Conservation (phyloP, 2,329 filamentous ascomycete genomes). For the Camptophora hylomeconis region DNA sequence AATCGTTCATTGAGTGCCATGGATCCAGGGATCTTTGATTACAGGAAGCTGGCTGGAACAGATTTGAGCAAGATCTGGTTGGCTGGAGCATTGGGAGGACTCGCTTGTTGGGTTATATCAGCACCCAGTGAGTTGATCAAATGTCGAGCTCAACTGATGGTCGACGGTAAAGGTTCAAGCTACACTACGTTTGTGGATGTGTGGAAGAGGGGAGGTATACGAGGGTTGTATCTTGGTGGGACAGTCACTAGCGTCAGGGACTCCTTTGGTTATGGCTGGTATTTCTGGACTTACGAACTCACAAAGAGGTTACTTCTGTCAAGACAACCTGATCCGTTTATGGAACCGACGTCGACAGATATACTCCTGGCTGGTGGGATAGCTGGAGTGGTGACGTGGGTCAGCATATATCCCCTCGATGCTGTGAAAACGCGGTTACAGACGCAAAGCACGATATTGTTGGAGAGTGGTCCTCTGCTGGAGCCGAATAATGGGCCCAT, state of each 20-base stretch:
- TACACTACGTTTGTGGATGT: slow-evolving; percentile 53
- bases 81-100: slow-evolving; percentile 67
- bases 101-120: slow-evolving; percentile 75
- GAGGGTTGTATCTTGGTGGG: slow-evolving; percentile 71
- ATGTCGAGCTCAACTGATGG: slow-evolving; percentile 65
- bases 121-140: slow-evolving; percentile 86
- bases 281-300: slow-evolving; percentile 88
- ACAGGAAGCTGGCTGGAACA: slow-evolving; percentile 29
- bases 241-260: slow-evolving; percentile 70
- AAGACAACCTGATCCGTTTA: slow-evolving; percentile 17
- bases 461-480: slow-evolving; percentile 8
- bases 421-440: slow-evolving; percentile 90
- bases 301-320: slow-evolving; percentile 46
- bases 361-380: slow-evolving; percentile 73
- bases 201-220: slow-evolving; percentile 43
- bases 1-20: slow-evolving; percentile 65
- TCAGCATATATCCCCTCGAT: slow-evolving; percentile 79
- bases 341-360: slow-evolving; percentile 38
- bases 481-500: slow-evolving; percentile 16
- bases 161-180: slow-evolving; percentile 37
- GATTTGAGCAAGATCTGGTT: slow-evolving; percentile 58
- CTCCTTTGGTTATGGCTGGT: slow-evolving; percentile 90
- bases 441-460: slow-evolving; percentile 39
- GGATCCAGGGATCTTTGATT: slow-evolving; percentile 27
- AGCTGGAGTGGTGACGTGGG: slow-evolving; percentile 80